phyloP scores from a whole-genome alignment of 352 stramenopile genomes.

The Phytophthora sp. region DNA sequence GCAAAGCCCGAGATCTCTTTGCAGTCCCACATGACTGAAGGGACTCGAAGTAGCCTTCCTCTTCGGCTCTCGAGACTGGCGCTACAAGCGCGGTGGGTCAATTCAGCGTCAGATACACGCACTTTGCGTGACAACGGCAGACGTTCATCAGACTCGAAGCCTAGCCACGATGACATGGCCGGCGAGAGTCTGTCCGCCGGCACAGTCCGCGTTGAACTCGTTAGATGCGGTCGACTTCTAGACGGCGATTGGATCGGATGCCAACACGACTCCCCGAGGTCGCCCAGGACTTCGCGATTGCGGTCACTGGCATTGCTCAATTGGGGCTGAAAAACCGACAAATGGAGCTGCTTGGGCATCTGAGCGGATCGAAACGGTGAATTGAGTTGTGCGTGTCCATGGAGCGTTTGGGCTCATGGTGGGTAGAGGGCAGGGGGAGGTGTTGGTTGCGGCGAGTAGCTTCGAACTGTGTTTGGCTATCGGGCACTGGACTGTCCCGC shows the following conservation, averaged over 20 bases:
- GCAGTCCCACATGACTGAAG: slow-evolving; percentile 42
- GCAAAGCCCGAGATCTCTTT: slow-evolving; percentile 41
- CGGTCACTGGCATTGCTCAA: not conserved
- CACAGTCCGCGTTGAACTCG: slow-evolving; percentile 31
- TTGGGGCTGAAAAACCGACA: slow-evolving; percentile 26
- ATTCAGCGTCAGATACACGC: slow-evolving; percentile 32
- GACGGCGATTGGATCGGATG: slow-evolving; percentile 5
- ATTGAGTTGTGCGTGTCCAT: slow-evolving; percentile 38
- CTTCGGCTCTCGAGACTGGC: slow-evolving; percentile 28
- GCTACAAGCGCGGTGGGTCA: slow-evolving; percentile 38
- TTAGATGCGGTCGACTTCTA: slow-evolving; percentile 22
- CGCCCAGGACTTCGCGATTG: slow-evolving; percentile 14
- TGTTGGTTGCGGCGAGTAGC: slow-evolving; percentile 1
- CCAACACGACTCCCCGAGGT: slow-evolving; percentile 22
- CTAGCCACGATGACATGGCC: slow-evolving; percentile 10
- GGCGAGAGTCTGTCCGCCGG: slow-evolving; percentile 29
- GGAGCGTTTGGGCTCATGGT: not conserved
- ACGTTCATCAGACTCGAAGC: slow-evolving; percentile 22
- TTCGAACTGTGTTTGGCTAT: slow-evolving; percentile 2
- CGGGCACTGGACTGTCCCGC: no score
- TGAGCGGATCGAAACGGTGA: slow-evolving; percentile 10
- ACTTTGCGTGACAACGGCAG: slow-evolving; percentile 30
- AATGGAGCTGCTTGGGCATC: slow-evolving; percentile 37
- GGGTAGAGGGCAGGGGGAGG: not conserved
- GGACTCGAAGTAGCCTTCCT: slow-evolving; percentile 21